Conservation (phyloP, 305 asterid species). For the Salvia sclarea region DNA sequence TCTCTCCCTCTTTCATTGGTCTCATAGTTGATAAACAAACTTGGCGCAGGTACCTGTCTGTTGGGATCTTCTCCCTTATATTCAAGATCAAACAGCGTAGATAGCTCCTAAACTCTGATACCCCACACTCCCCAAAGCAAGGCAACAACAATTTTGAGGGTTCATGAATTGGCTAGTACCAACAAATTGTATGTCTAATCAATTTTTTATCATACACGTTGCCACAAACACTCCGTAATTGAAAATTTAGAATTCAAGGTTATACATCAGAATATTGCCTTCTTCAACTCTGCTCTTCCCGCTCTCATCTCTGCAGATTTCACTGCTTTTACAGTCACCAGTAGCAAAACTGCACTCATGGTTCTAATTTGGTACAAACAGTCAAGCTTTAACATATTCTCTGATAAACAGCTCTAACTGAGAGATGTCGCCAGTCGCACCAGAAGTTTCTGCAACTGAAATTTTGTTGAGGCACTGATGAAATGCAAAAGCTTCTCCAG, state of each 20-base stretch:
- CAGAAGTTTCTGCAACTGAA: slow-evolving; percentile 69
- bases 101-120: slow-evolving; percentile 22
- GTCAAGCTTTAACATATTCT: slow-evolving; percentile 58
- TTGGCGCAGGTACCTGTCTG: too few relatives aligned
- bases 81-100: slow-evolving; percentile 46
- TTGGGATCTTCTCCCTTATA: too few relatives aligned
- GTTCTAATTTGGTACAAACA: neutral
- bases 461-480: slow-evolving; percentile 66
- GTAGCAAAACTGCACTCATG: neutral
- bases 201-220: neutral
- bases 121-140: neutral
- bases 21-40: too few relatives aligned
- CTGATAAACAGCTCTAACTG: slow-evolving; percentile 65
- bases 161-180: neutral
- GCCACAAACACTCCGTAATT: neutral
- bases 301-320: neutral
- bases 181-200: neutral
- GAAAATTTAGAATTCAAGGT: neutral
- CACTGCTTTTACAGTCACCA: neutral
- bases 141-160: neutral
- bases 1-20: neutral
- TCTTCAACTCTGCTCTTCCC: too few relatives aligned
- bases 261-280: too few relatives aligned
- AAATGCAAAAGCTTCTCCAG: slow-evolving; percentile 70
- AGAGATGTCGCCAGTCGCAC: slow-evolving; percentile 50